Evolutionary conservation across 2,329 filamentous ascomycete species (phyloP), one percentile per base, ranked within the genome.

Genomic region (Sclerotinia nivalis): DNA sequence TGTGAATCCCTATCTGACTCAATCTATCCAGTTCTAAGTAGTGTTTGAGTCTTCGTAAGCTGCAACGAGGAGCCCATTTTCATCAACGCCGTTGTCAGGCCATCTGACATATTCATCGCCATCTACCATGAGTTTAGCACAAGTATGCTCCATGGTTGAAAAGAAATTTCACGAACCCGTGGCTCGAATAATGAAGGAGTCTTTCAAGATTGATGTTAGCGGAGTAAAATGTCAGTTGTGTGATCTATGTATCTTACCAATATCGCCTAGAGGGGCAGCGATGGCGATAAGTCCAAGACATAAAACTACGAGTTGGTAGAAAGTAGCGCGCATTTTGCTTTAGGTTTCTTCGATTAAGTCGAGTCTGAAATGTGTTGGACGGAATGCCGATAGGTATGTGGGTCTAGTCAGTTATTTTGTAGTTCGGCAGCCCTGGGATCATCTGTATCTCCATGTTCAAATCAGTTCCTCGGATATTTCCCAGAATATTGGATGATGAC

Each of bases 91-190:
- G n/a, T 67, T 59, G 22, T 67, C 65, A 20, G 65, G 65, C 65
- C 65, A 67, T 45, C 20, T 59, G 20, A 67, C 65, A 18, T 25
- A 59, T 22, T 67, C 65, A 59, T 67, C 65, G 2, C 52, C 40
- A 47, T 67, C 65, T 67, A 28, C n/a, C 4, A 18, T 22, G 7
- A 4, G 5, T 13, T 67, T 20, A 67, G 40, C 28, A 34, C n/a
- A 25, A 37, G 5, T 25, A 20, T n/a, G 2, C 6, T 34, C 10
- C 43, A 28, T 18, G 25, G 4, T 13, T 58, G 6, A 25, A 20
- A 22, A 4, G 12, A 0, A 1, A 37, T 25, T 59, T 59, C 40
- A 40, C 43, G 15, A 37, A 67, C 65, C 65, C 25, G 22, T 49
- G 20, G 37, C 43, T 45, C 49, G 37, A 7, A 34, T 25, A 28